phyloP scores from a whole-genome alignment of 169 alveolate genomes.

The Plasmodium yoelii region DNA sequence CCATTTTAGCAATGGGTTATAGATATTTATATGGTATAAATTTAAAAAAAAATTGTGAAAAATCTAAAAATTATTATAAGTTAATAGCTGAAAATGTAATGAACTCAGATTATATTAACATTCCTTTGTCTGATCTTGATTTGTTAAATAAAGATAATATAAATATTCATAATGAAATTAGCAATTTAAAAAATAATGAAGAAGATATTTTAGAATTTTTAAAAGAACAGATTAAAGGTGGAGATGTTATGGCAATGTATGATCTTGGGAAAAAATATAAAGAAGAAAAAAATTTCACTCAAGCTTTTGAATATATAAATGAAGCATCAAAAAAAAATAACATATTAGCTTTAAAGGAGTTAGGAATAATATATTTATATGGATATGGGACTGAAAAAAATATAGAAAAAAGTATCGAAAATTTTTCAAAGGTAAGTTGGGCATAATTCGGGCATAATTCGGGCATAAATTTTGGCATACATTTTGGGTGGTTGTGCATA shows the following conservation, averaged over 20 bases:
- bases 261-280: conserved; percentile 74
- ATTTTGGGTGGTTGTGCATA: too few species aligned
- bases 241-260: conserved; percentile 75
- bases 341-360: conserved; percentile 51
- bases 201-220: conserved; percentile 67
- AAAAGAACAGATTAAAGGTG: conserved; percentile 74
- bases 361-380: conserved; percentile 65
- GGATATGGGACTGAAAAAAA: conserved; percentile 55
- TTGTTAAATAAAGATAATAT: conserved; percentile 37
- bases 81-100: conserved; percentile 55
- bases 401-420: conserved; percentile 53
- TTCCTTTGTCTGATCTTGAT: conserved; percentile 66
- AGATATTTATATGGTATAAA: conserved; percentile 60
- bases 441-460: too few species aligned
- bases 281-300: conserved; percentile 65
- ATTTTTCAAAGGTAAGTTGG: conserved; percentile 50
- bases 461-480: too few species aligned
- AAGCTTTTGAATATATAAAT: conserved; percentile 62
- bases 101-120: conserved; percentile 69
- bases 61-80: conserved; percentile 53
- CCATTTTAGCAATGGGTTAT: conserved; percentile 49
- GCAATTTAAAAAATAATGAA: conserved; percentile 61
- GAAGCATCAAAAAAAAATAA: conserved; percentile 75
- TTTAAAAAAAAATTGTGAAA: conserved; percentile 31
- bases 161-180: conserved; percentile 70